These are phyloP conservation scores for Cryptomeria japonica DNA, from an alignment of 75 land plant species.

Conservation along the genomic window DNA sequence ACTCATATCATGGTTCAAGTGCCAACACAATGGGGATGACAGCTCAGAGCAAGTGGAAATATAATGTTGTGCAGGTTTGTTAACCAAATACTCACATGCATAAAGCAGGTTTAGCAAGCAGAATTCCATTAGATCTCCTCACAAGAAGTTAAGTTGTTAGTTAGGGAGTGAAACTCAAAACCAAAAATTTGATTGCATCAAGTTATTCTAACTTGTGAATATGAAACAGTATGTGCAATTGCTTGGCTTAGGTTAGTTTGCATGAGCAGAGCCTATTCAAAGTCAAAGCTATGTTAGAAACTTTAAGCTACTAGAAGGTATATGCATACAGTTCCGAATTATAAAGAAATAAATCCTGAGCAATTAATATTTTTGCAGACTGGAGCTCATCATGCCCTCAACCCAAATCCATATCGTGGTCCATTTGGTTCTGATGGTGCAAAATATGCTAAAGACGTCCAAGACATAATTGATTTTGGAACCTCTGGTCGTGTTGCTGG, in stretches of 20 bases:
- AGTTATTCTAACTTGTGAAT: background rate
- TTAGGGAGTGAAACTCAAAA: background rate
- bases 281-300: background rate
- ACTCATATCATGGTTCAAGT: constrained; percentile 93
- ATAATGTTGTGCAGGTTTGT: constrained; percentile 76
- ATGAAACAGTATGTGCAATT: background rate
- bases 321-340: background rate
- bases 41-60: constrained; percentile 84
- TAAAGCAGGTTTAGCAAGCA: background rate
- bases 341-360: background rate
- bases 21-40: constrained; percentile 93
- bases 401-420: constrained; percentile 94
- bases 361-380: constrained; percentile 36
- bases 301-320: background rate
- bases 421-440: constrained; percentile 86
- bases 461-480: constrained; percentile 79
- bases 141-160: background rate
- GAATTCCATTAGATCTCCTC: background rate
- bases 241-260: background rate
- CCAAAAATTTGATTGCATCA: background rate
- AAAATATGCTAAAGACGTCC: constrained; percentile 85
- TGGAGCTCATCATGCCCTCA: constrained; percentile 93
- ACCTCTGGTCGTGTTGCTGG: constrained; percentile 86
- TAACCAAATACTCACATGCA: background rate
- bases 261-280: background rate